Evolutionary conservation across 192 early-diverging fungal species (phyloP).

Genomic region (Coemansia sp.): DNA sequence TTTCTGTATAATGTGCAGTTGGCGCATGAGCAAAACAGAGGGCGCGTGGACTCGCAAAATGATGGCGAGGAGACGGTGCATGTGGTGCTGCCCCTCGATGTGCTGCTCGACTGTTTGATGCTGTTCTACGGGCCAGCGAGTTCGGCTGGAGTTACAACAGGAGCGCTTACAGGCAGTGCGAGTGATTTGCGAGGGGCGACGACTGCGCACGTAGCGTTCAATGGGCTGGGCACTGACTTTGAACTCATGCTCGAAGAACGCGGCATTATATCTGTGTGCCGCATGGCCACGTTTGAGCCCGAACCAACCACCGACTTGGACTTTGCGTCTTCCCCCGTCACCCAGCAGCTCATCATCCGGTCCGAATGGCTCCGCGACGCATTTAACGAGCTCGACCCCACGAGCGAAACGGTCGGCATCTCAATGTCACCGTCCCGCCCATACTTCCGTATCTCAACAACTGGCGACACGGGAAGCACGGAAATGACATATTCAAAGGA

Average conservation of each 20-base stretch:
- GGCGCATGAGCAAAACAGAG: constrained; percentile 14
- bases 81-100: constrained; percentile 41
- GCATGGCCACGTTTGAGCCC: constrained; percentile 54
- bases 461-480: constrained; percentile 52
- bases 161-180: constrained; percentile 16
- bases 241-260: constrained; percentile 58
- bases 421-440: constrained; percentile 47
- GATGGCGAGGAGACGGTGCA: constrained; percentile 20
- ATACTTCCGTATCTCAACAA: constrained; percentile 54
- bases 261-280: constrained; percentile 56
- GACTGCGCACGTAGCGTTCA: constrained; percentile 37
- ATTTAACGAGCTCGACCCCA: constrained; percentile 59
- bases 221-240: constrained; percentile 41
- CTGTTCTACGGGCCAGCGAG: constrained; percentile 47
- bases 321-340: constrained; percentile 34
- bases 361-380: constrained; percentile 60
- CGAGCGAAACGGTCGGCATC: constrained; percentile 52
- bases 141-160: not conserved
- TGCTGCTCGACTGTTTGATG: constrained; percentile 45
- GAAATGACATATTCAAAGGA: constrained; percentile 61
- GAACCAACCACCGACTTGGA: constrained; percentile 45
- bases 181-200: constrained; percentile 41
- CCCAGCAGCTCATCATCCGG: constrained; percentile 57
- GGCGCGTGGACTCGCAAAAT: constrained; percentile 4
- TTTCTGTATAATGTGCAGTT: constrained; percentile 31